Conservation (phyloP, 352 stramenopile species). For the Globisporangium splendens region DNA sequence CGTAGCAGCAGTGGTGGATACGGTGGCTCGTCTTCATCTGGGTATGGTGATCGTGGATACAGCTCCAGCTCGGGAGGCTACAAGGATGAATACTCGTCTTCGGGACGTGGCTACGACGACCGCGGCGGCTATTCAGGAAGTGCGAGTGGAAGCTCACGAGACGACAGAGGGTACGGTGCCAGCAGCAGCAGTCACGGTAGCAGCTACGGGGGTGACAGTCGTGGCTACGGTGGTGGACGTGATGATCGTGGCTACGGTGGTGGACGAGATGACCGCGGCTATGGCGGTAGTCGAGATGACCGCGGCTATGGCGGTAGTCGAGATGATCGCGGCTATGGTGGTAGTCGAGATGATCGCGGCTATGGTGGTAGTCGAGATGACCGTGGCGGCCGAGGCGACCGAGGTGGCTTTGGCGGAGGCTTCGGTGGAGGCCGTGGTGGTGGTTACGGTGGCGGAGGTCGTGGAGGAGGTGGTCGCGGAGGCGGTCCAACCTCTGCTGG, state of each 20-base stretch:
- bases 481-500: slow-evolving; percentile 24
- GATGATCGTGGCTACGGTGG: neutral
- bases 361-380: slow-evolving; percentile 2
- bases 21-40: slow-evolving; percentile 6
- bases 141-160: neutral
- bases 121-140: slow-evolving; percentile 1
- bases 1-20: slow-evolving; percentile 11
- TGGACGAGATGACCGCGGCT: slow-evolving; percentile 13
- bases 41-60: slow-evolving; percentile 11
- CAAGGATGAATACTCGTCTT: slow-evolving; percentile 7
- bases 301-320: slow-evolving; percentile 8
- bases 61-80: slow-evolving; percentile 3
- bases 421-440: slow-evolving; percentile 24
- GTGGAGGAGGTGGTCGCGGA: slow-evolving; percentile 26
- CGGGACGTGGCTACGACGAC: slow-evolving; percentile 6
- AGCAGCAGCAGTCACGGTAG: slow-evolving; percentile 7
- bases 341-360: slow-evolving; percentile 3
- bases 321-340: slow-evolving; percentile 15
- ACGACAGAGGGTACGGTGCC: slow-evolving; percentile 10
- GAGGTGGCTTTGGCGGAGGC: slow-evolving; percentile 24
- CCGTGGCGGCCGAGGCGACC: neutral
- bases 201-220: slow-evolving; percentile 9
- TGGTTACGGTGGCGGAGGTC: slow-evolving; percentile 27
- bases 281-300: slow-evolving; percentile 2
- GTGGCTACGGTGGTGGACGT: slow-evolving; percentile 15